Evolutionary conservation across 192 early-diverging fungal genomes (phyloP).

Genomic region (Rhizoclosmatium sp.): DNA sequence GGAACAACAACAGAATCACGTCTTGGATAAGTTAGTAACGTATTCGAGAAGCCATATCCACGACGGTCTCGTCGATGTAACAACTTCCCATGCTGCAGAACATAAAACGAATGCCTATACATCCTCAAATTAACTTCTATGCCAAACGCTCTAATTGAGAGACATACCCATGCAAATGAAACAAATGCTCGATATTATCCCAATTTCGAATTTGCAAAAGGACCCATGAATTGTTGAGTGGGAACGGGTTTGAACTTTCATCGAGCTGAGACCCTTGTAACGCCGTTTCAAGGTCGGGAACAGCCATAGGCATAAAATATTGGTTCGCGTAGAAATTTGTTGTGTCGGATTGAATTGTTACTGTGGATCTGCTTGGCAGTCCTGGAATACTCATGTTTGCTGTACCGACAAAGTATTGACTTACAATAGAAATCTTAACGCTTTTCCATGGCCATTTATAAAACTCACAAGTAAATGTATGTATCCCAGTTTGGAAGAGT

Average conservation of each 20-base stretch:
- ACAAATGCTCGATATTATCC: slow-evolving; percentile 29
- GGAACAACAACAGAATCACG: slow-evolving; percentile 31
- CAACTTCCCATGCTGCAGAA: slow-evolving; percentile 2
- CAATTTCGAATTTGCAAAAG: slow-evolving; percentile 1
- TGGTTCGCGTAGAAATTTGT: slow-evolving; percentile 8
- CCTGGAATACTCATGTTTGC: background rate
- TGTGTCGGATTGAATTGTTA: background rate
- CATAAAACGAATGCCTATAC: slow-evolving; percentile 19
- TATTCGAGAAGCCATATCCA: background rate
- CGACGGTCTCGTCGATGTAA: background rate
- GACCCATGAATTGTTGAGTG: slow-evolving; percentile 29
- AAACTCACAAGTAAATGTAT: background rate
- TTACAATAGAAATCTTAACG: background rate
- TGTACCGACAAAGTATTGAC: background rate
- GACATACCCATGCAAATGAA: slow-evolving; percentile 29
- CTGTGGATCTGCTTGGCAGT: slow-evolving; percentile 49
- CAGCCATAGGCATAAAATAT: background rate
- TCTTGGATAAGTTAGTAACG: slow-evolving; percentile 21
- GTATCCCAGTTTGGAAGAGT: background rate
- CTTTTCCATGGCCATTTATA: too few species aligned
- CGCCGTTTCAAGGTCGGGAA: slow-evolving; percentile 6
- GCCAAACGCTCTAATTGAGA: background rate
- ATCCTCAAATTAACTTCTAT: background rate
- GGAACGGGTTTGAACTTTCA: background rate
- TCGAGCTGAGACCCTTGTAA: background rate